These are phyloP conservation scores for Fusarium stilboides DNA, from an alignment of 2,329 filamentous ascomycete genomes.

Conservation along the genomic window DNA sequence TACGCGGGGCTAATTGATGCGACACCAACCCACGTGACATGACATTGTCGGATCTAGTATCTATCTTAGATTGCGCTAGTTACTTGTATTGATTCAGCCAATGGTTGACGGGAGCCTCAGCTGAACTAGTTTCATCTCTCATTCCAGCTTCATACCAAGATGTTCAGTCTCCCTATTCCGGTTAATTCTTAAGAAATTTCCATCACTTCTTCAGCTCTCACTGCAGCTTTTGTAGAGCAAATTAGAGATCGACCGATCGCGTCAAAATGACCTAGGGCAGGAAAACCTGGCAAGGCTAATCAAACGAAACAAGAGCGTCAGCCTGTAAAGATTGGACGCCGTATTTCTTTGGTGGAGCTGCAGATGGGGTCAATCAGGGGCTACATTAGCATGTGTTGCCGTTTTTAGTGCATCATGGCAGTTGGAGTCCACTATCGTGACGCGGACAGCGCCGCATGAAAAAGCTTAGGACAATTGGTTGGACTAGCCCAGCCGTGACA, in stretches of 20 bases:
- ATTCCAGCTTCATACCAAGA: constrained; percentile 16
- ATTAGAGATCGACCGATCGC: constrained; percentile 38
- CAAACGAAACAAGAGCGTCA: constrained; percentile 43
- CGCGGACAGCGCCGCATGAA: constrained; percentile 36
- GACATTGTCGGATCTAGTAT: constrained; percentile 2
- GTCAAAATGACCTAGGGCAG: constrained; percentile 34
- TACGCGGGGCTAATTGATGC: constrained; percentile 30
- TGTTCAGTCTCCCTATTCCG: neutral
- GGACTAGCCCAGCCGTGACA: constrained; percentile 4
- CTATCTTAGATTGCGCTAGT: neutral
- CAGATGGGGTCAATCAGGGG: constrained; percentile 35
- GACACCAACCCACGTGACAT: constrained; percentile 49
- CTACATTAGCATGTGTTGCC: constrained; percentile 36
- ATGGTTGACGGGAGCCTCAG: neutral
- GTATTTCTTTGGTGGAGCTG: constrained; percentile 19
- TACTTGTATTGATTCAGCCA: neutral
- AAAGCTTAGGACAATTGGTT: constrained; percentile 19
- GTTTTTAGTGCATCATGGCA: constrained; percentile 46
- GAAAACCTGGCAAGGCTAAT: constrained; percentile 32
- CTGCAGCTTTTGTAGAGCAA: neutral
- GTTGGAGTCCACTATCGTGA: constrained; percentile 41
- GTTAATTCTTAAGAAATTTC: neutral
- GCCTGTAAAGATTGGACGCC: constrained; percentile 34
- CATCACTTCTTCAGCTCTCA: neutral
- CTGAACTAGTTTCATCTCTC: constrained; percentile 3